Percentiles rank a stretch among this genome's conserved stretches.
phyloP scores from a whole-genome alignment of 1,284 basidiomycete genomes.

The Microstroma glucosiphilum region DNA sequence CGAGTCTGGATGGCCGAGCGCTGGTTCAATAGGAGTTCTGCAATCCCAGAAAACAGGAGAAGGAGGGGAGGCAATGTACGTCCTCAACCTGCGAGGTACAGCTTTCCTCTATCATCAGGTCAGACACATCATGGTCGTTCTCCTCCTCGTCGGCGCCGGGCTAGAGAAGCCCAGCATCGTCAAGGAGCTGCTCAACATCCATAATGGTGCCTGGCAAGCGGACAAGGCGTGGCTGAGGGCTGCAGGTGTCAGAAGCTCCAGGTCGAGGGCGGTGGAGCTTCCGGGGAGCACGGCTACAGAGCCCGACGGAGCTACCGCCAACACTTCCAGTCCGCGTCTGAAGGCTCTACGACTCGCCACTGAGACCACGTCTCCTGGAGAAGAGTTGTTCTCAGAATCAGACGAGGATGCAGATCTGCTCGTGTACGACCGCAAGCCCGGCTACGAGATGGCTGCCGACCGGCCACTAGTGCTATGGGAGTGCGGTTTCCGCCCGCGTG shows the following conservation, averaged over 20 bases:
- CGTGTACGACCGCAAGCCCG: slow-evolving; percentile 61
- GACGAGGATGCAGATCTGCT: slow-evolving; percentile 12
- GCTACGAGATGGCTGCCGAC: slow-evolving; percentile 86
- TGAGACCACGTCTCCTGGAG: not conserved
- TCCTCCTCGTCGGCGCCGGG: slow-evolving; percentile 79
- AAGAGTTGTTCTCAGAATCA: not conserved
- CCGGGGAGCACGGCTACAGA: slow-evolving; percentile 14
- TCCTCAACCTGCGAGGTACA: slow-evolving; percentile 78
- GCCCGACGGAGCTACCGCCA: slow-evolving; percentile 7
- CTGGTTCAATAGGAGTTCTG: not conserved
- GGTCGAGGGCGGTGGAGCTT: slow-evolving; percentile 1
- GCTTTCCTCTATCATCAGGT: slow-evolving; percentile 98
- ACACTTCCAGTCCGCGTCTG: not conserved
- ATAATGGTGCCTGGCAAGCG: slow-evolving; percentile 28
- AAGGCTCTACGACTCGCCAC: not conserved
- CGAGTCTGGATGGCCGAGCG: slow-evolving; percentile 22
- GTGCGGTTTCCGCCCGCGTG: slow-evolving; percentile 67
- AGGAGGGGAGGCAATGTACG: slow-evolving; percentile 55
- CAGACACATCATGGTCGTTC: slow-evolving; percentile 84
- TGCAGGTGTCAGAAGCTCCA: slow-evolving; percentile 4
- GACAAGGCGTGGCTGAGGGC: slow-evolving; percentile 4
- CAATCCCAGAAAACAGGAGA: slow-evolving; percentile 14
- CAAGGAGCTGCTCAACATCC: slow-evolving; percentile 67
- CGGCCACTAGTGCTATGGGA: slow-evolving; percentile 89
- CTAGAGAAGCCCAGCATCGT: slow-evolving; percentile 71